Conservation (phyloP, 2,329 filamentous ascomycete species). For the Pseudocercospora crystallina region DNA sequence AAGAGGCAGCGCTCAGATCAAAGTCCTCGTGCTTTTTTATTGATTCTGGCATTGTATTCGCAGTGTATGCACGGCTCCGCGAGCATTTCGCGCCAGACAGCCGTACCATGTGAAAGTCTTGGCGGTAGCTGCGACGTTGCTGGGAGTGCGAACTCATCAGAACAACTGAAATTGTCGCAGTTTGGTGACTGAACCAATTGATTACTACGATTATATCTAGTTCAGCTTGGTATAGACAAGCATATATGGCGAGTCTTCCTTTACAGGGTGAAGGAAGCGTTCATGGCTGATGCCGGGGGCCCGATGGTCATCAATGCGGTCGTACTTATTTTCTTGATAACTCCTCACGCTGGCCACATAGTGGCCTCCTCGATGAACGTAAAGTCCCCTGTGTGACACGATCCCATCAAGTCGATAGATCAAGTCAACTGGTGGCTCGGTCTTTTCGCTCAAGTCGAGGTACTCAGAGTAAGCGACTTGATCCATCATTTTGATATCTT, state of each 20-base stretch:
- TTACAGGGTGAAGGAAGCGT: not conserved
- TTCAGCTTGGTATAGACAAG: not conserved
- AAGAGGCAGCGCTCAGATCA: no score
- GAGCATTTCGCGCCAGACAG: no score
- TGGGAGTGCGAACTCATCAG: no score
- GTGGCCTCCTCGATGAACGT: not conserved
- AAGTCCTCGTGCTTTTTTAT: no score
- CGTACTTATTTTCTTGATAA: not conserved
- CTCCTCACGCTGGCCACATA: constrained; percentile 10
- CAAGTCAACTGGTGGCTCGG: not conserved
- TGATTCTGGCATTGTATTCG: no score
- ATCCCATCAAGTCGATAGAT: constrained; percentile 16
- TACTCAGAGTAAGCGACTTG: not conserved
- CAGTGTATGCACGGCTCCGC: no score
- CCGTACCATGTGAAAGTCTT: no score
- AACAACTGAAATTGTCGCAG: no score
- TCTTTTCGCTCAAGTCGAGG: not conserved
- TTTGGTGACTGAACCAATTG: not conserved
- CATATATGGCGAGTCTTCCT: not conserved
- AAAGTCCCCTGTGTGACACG: constrained; percentile 6
- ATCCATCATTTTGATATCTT: no score
- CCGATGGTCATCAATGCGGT: not conserved
- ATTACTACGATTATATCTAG: not conserved
- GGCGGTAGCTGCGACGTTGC: no score
- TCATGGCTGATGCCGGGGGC: not conserved